phyloP scores from a whole-genome alignment of 1,284 basidiomycete genomes.

The Sphagnurus paluster region DNA sequence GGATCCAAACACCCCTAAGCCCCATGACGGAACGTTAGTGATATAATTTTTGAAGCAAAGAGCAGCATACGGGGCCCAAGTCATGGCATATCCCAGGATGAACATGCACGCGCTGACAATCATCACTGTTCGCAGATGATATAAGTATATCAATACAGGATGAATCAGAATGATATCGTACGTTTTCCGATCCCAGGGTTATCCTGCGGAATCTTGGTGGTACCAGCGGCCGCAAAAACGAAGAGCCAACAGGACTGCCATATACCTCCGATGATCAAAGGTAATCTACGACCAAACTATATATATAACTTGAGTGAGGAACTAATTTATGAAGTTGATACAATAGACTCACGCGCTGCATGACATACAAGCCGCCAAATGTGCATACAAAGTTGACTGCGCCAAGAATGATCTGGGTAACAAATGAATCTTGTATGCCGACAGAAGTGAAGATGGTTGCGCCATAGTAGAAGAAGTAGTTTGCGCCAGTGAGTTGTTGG shows the following conservation, averaged over 20 bases:
- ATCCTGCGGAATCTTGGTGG: conserved; percentile 54
- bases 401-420: conserved; percentile 74
- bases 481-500: conserved; percentile 77
- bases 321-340: not conserved
- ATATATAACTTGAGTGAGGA: conserved; percentile 8
- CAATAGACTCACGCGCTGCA: conserved; percentile 58
- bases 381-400: conserved; percentile 72
- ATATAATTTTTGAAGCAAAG: not conserved
- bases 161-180: conserved; percentile 30
- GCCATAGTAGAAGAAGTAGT: conserved; percentile 74
- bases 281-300: conserved; percentile 60
- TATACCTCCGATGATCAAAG: conserved; percentile 67
- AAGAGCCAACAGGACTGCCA: conserved; percentile 81
- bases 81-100: conserved; percentile 76
- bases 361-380: conserved; percentile 68
- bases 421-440: conserved; percentile 65
- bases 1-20: conserved; percentile 65
- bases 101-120: conserved; percentile 80
- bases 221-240: conserved; percentile 76
- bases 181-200: conserved; percentile 54
- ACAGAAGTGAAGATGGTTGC: conserved; percentile 71
- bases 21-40: not conserved
- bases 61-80: conserved; percentile 61
- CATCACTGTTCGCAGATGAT: conserved; percentile 48
- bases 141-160: not conserved